These are phyloP conservation scores for Kitagawia praeruptora DNA, from an alignment of 129 eudicot genomes.

Conservation along the genomic window DNA sequence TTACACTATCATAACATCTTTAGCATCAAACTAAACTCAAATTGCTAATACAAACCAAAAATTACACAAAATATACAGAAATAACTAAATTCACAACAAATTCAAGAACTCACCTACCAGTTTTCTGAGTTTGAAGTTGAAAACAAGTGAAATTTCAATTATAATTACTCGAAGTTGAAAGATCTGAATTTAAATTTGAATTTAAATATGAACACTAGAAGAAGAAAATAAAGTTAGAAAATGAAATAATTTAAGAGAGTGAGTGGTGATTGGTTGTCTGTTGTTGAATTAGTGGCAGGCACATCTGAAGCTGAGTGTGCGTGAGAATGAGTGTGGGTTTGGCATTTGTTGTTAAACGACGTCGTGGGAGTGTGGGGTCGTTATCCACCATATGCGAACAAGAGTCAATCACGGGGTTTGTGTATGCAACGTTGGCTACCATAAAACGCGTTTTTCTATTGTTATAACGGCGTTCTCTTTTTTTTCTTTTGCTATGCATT, in stretches of 20 bases:
- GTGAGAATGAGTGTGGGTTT: not conserved
- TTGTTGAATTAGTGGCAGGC: constrained; percentile 4
- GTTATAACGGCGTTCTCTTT: too few relatives aligned
- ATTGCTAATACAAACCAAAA: not conserved
- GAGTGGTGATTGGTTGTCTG: constrained; percentile 7
- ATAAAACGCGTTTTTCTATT: not conserved
- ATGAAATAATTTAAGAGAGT: not conserved
- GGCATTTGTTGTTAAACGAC: not conserved
- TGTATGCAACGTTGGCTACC: not conserved
- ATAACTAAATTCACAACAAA: not conserved
- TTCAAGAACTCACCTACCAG: not conserved
- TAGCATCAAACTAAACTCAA: not conserved
- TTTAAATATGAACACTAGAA: too few relatives aligned
- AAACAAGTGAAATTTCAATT: not conserved
- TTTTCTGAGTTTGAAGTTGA: accelerated
- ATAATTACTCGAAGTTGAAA: not conserved
- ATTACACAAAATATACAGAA: not conserved
- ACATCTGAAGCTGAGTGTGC: not conserved
- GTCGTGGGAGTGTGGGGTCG: not conserved
- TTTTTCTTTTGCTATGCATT: too few relatives aligned
- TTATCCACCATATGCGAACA: not conserved
- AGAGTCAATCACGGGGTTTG: constrained; percentile 4
- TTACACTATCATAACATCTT: not conserved
- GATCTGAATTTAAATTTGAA: not conserved
- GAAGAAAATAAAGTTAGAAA: not conserved